Evolutionary conservation across 2,329 filamentous ascomycete genomes (phyloP), one percentile per base, ranked within the genome.

Genomic region (Fusarium pseudocircinatum): DNA sequence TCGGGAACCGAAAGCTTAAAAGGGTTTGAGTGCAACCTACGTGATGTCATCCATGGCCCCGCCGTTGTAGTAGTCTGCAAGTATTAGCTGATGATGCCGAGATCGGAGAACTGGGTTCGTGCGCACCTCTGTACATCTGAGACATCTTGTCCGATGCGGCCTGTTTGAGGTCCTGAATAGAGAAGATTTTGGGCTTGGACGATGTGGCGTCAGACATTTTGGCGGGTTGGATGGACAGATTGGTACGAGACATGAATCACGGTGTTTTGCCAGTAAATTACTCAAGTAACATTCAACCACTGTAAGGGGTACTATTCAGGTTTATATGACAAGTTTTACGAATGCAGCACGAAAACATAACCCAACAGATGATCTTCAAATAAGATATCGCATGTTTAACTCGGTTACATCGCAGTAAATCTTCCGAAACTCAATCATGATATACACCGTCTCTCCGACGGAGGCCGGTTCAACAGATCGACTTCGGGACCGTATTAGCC

Each of bases 131-230:
- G 15, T 63, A 63, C 42, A 60, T 42, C 53, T 59, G 46, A 22
- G 60, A 44, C 28, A 63, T 58, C 28, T 63, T 63, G 5, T 44
- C 60, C 24, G 60, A 63, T 28, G 53, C 60, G 46, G 43, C 53
- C 32, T 60, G 16, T 53, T 60, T 59, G 16, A 63, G 53, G 43
- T 63, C 60, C n/a, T 30, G 26, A 18, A 63, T 60, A 20, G 53
- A 56, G 15, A 56, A 56, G 26, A 56, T 24, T n/a, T 56, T 26
- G 8, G 37, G 26, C 15, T 43, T 56, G 15, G 52, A 43, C 26
- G 52, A 56, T 56, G 52, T 30, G 8, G 37, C 26, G 26, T 30
- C 37, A 20, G 52, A 42, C 52, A 56, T 56, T 15, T 56, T 56
- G 15, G 52, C 37, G 20, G 52, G 8, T 42, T 56, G 52, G 8